phyloP scores from a whole-genome alignment of 2,329 filamentous ascomycete species.

The Cladophialophora chaetospira region DNA sequence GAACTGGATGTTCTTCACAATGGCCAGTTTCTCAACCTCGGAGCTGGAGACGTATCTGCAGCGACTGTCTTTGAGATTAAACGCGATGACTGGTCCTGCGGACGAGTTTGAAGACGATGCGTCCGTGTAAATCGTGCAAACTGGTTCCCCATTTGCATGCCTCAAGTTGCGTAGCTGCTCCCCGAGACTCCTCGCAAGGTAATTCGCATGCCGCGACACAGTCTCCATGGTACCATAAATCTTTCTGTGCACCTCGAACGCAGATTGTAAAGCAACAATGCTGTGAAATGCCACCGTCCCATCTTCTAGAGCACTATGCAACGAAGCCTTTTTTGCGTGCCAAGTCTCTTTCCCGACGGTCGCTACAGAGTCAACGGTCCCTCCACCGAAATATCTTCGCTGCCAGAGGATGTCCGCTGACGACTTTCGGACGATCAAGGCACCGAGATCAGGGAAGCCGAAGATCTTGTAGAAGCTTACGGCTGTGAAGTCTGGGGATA shows the following conservation, averaged over 20 bases:
- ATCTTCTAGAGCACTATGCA: slow-evolving; percentile 86
- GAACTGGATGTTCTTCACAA: slow-evolving; percentile 76
- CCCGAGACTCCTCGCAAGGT: slow-evolving; percentile 63
- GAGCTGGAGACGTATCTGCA: slow-evolving; percentile 77
- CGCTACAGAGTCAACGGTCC: slow-evolving; percentile 83
- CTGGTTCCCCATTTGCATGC: slow-evolving; percentile 68
- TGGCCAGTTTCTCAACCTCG: slow-evolving; percentile 85
- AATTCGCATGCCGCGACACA: slow-evolving; percentile 71
- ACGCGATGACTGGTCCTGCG: slow-evolving; percentile 76
- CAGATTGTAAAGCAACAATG: slow-evolving; percentile 78
- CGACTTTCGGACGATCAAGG: slow-evolving; percentile 75
- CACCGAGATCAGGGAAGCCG: slow-evolving; percentile 89
- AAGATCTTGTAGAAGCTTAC: slow-evolving; percentile 98
- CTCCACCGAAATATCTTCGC: slow-evolving; percentile 86
- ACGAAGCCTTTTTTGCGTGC: slow-evolving; percentile 74
- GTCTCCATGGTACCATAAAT: slow-evolving; percentile 72
- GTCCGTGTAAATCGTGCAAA: slow-evolving; percentile 67
- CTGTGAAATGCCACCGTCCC: slow-evolving; percentile 88
- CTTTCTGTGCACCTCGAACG: slow-evolving; percentile 67
- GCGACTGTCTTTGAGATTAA: slow-evolving; percentile 72
- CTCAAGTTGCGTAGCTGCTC: slow-evolving; percentile 59
- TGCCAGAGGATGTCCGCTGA: slow-evolving; percentile 64
- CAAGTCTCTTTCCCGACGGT: slow-evolving; percentile 74
- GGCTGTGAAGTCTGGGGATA: slow-evolving; percentile 79
- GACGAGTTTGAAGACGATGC: slow-evolving; percentile 33